Percentiles rank a stretch among this genome's conserved stretches.
phyloP scores from a whole-genome alignment of 1,284 basidiomycete species.

The Puccinia sorghi region DNA sequence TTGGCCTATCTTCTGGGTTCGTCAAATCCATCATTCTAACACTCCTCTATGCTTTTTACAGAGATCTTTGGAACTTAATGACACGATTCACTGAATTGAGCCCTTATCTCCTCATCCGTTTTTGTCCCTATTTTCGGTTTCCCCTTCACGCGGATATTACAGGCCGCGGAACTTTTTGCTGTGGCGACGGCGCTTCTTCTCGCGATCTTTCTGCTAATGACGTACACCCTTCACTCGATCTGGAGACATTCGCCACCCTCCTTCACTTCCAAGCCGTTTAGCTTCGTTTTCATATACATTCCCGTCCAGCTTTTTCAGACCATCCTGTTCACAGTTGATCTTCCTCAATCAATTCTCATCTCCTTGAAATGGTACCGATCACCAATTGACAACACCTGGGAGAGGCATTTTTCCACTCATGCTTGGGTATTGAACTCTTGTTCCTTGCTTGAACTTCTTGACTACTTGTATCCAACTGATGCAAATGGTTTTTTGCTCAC shows the following conservation, averaged over 20 bases:
- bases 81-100: not conserved
- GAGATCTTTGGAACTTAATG: not conserved
- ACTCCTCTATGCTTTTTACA: not conserved
- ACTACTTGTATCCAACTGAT: not conserved
- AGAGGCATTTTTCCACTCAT: constrained; percentile 42
- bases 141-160: not conserved
- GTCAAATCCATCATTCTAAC: not conserved
- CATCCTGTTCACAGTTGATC: constrained; percentile 61
- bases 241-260: constrained; percentile 36
- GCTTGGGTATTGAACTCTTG: constrained; percentile 30
- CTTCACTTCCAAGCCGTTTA: constrained; percentile 60
- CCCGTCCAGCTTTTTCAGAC: constrained; percentile 62
- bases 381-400: constrained; percentile 36
- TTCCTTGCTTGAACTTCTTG: not conserved
- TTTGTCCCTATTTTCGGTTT: not conserved
- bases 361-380: constrained; percentile 59
- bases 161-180: constrained; percentile 39
- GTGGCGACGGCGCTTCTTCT: constrained; percentile 25
- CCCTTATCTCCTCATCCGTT: not conserved
- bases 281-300: constrained; percentile 62
- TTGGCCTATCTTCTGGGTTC: constrained; percentile 50
- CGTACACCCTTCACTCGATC: constrained; percentile 42
- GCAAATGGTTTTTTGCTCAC: not conserved
- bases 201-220: constrained; percentile 27
- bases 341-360: constrained; percentile 62